Evolutionary conservation across 192 early-diverging fungal species (phyloP), one percentile per base, ranked within the genome.

Genomic region (Coemansia sp.): DNA sequence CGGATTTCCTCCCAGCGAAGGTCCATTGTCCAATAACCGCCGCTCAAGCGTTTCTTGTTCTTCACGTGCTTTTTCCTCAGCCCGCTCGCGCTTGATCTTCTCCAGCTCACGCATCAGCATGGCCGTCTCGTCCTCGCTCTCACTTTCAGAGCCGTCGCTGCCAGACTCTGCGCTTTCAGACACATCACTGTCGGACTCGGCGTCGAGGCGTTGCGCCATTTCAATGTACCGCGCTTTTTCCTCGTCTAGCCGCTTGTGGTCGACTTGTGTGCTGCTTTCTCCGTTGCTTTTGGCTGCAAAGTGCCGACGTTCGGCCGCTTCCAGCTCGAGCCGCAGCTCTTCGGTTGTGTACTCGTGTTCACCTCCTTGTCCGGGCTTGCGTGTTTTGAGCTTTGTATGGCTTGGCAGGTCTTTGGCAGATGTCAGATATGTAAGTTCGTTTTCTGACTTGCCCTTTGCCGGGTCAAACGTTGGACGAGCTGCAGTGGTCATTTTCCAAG

Each of bases 51-150:
- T 61, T 37, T 73, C 64, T 26, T 68, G 22, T 48, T 74, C 90
- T 54, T 85, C 71, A 6, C 93, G 86, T 43, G 92, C 91, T 75
- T 93, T 90, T 67, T 99, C 95, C 63, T 95, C 92, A 0, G 91
- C 90, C 3, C 94, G 84, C 69, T 99, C 94, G 31, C 87, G 86
- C 69, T 94, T 93, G 54, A 99, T 99, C 76, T 97, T 96, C 75
- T 93, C 87, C 23, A 92, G 72, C 67, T 91, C 90, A n/a, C 84
- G 82, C 67, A 92, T 62, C 57, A 98, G 69, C 72, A 94, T 89
- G 25, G 87, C 91, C 4, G 92, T 89, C 67, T 98, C 93, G 67
- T 99, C 96, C 56, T 97, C 95, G 39, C 91, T 89, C 8, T 94
- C 91, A 37, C 48, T 59, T 10, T 62, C 41, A 0, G 39, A 38